Conservation (phyloP, 495 filamentous ascomycete genomes). For the Neurospora terricola region DNA sequence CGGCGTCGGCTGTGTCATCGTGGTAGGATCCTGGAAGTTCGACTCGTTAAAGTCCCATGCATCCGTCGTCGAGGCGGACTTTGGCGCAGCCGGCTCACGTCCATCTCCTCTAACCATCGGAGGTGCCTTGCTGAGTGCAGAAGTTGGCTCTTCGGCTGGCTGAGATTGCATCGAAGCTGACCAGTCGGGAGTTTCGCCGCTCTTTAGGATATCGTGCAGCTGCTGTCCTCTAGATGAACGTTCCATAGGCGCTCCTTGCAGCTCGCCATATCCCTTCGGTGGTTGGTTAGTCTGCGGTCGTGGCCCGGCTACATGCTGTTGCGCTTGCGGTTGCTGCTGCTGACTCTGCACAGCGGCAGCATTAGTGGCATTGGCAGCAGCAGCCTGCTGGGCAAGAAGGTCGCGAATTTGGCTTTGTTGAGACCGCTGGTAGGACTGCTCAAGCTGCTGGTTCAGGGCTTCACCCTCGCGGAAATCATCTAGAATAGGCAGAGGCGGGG, state of each 20-base stretch:
- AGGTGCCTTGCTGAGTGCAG: constrained; percentile 26
- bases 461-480: constrained; percentile 41
- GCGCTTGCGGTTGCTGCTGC: neutral
- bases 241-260: constrained; percentile 25
- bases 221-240: constrained; percentile 29
- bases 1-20: constrained; percentile 21
- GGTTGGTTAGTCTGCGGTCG: constrained; percentile 43
- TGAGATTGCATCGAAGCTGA: constrained; percentile 27
- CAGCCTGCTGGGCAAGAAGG: constrained; percentile 31
- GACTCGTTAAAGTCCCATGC: constrained; percentile 90
- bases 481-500: constrained; percentile 37
- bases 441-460: constrained; percentile 27
- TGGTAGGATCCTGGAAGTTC: constrained; percentile 35
- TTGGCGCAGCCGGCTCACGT: constrained; percentile 34
- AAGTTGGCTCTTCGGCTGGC: constrained; percentile 44
- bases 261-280: neutral
- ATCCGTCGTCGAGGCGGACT: constrained; percentile 30
- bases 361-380: constrained; percentile 4
- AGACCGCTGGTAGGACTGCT: constrained; percentile 23
- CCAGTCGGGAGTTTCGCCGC: constrained; percentile 33
- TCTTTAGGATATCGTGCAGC: constrained; percentile 22
- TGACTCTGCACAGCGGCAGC: neutral
- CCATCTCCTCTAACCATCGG: constrained; percentile 12
- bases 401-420: constrained; percentile 24
- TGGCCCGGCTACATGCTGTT: constrained; percentile 20